Evolutionary conservation across 225 moss, liverwort and hornwort species (phyloP).

Genomic region (Takakia lepidozioides): DNA sequence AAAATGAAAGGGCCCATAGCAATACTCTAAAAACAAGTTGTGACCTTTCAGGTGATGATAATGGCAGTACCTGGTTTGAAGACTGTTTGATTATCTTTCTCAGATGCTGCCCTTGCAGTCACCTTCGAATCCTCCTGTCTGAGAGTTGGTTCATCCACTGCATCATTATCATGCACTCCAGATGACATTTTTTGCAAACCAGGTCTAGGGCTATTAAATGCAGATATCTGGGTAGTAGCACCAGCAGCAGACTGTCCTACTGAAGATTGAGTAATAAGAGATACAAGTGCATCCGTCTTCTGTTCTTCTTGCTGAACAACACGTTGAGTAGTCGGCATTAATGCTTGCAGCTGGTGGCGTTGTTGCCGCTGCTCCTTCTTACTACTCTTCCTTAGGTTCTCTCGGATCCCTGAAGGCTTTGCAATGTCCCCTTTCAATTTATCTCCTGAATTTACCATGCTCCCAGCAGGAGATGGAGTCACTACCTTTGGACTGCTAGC

Average conservation of each 20-base stretch:
- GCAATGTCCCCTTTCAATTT: slow-evolving; percentile 54
- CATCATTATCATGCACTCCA: slow-evolving; percentile 27
- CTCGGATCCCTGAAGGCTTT: slow-evolving; percentile 35
- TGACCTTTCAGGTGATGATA: too few relatives aligned
- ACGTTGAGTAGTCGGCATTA: slow-evolving; percentile 10
- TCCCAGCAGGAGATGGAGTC: slow-evolving; percentile 43
- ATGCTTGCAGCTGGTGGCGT: slow-evolving; percentile 25
- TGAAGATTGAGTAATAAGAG: slow-evolving; percentile 9
- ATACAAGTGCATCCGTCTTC: slow-evolving; percentile 16
- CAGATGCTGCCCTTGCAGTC: slow-evolving; percentile 10
- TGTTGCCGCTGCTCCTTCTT: slow-evolving; percentile 78
- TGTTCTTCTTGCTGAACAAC: slow-evolving; percentile 18
- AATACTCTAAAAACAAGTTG: too few relatives aligned
- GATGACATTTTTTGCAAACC: slow-evolving; percentile 42
- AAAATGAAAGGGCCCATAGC: too few relatives aligned
- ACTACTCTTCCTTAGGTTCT: slow-evolving; percentile 41
- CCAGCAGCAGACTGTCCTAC: slow-evolving; percentile 15
- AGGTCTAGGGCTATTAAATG: slow-evolving; percentile 14
- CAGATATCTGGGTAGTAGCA: too few relatives aligned
- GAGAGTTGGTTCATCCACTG: slow-evolving; percentile 32
- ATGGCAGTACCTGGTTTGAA: too few relatives aligned
- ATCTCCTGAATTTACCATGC: slow-evolving; percentile 43
- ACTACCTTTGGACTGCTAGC: slow-evolving; percentile 58
- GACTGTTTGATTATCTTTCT: too few relatives aligned
- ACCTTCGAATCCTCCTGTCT: slow-evolving; percentile 37